Conservation (phyloP, 352 stramenopile species). For the Saprolegnia diclina region DNA sequence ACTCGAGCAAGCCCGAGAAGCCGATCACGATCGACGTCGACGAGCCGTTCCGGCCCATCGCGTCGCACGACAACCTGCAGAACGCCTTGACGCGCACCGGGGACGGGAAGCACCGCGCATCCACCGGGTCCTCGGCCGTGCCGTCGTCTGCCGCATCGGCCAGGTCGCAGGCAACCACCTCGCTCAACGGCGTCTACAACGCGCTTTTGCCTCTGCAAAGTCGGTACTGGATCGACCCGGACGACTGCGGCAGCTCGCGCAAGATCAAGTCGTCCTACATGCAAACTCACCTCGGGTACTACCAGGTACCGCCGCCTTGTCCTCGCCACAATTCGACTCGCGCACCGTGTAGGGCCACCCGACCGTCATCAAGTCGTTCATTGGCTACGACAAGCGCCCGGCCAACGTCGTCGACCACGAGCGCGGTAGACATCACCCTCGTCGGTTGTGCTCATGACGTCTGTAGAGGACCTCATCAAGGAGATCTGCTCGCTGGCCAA, state of each 20-base stretch:
- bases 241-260: slow-evolving; percentile 25
- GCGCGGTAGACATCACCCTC: not conserved
- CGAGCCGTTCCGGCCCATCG: not conserved
- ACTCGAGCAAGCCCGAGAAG: slow-evolving; percentile 3
- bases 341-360: slow-evolving; percentile 11
- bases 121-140: not conserved
- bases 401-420: slow-evolving; percentile 24
- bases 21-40: slow-evolving; percentile 11
- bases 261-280: slow-evolving; percentile 26
- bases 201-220: slow-evolving; percentile 17
- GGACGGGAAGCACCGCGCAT: not conserved
- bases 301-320: slow-evolving; percentile 3
- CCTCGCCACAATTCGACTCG: not conserved
- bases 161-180: not conserved
- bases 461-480: slow-evolving; percentile 25
- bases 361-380: slow-evolving; percentile 26
- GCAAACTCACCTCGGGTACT: slow-evolving; percentile 25
- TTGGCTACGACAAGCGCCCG: slow-evolving; percentile 22
- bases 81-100: not conserved
- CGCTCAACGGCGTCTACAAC: slow-evolving; percentile 6
- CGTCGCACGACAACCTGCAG: not conserved
- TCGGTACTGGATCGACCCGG: slow-evolving; percentile 25
- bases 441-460: not conserved
- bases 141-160: not conserved
- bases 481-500: slow-evolving; percentile 55